Base-by-base conservation (phyloP, 2,329 filamentous ascomycete genomes). In the Aspergillus aculeatus region DNA sequence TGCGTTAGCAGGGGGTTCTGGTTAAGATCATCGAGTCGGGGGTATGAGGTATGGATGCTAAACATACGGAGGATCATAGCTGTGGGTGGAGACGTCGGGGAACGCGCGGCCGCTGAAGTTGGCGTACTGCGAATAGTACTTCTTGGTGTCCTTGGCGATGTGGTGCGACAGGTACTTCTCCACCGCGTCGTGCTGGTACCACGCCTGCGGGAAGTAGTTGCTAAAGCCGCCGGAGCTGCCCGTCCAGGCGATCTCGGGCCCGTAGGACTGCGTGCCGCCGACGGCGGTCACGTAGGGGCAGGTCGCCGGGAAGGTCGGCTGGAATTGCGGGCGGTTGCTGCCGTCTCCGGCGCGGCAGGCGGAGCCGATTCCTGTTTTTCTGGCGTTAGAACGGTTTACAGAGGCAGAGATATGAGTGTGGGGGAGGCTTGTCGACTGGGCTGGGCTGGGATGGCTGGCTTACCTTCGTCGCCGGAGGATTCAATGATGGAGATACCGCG, bases 221-320 rank as follows among this genome's bases (percentile, higher is more conserved):
- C 78, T 81, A 73, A 85, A 85, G 1, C 83, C 83, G 3, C 79
- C 78, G 7, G 72, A 71, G 48, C 77, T 71, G 50, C 77, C 78
- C 47, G 77, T 78, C 19, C 81, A 80, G 4, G 78, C 78, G 14
- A 78, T 76, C 68, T 84, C 81, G 16, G 80, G 82, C 54, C 78
- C 69, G 48, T 81, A 74, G 63, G 78, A 74, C 64, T 76, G 74
- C 1, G 85, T 87, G 1, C 84, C 88, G 10, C 89, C 88, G 1
- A 91, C 83, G 2, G 82, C 76, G 0, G 88, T 91, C 6, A 90
- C 83, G 71, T 84, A 91, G 0, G 88, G 88, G 66, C 89, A 91
- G 0, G 83, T 82, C 0, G 82, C 83, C 0, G 89, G 89, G 73
- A 90, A 91, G 6, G 81, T 82, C 1, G 86, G 81, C 29, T 86